These are phyloP conservation scores for Chrysopogon serrulatus DNA, from an alignment of 176 grass and related monocot species.

Conservation along the genomic window DNA sequence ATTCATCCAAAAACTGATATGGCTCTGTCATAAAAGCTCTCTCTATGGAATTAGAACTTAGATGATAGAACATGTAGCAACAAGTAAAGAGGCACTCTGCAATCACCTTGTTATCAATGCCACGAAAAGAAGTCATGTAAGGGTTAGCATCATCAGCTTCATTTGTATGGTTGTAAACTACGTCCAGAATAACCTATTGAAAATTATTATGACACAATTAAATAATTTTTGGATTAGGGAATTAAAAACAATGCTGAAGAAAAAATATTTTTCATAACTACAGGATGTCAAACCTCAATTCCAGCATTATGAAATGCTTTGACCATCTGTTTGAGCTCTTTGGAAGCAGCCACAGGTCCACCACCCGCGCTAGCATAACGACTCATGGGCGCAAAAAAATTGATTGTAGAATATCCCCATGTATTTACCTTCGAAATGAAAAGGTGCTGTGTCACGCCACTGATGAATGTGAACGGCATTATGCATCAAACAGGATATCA, in stretches of 20 bases:
- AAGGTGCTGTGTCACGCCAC: constrained; percentile 17
- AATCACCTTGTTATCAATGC: constrained; percentile 89
- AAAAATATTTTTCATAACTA: not conserved
- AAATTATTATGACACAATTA: constrained; percentile 5
- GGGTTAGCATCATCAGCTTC: constrained; percentile 83
- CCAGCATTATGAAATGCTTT: constrained; percentile 95
- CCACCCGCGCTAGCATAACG: constrained; percentile 97
- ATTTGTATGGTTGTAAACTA: constrained; percentile 99
- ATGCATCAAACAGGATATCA: not conserved
- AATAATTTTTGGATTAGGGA: not conserved
- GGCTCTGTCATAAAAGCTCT: not conserved
- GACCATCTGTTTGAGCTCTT: constrained; percentile 92
- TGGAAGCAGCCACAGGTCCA: constrained; percentile 80
- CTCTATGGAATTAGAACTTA: not conserved
- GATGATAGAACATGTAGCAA: not conserved
- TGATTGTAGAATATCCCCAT: constrained; percentile 98
- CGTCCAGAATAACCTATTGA: constrained; percentile 89
- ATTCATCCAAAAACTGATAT: not conserved
- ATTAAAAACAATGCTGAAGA: not conserved
- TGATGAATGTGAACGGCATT: not conserved
- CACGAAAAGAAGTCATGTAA: constrained; percentile 91
- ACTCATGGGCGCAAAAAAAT: constrained; percentile 99
- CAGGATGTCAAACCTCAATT: constrained; percentile 58
- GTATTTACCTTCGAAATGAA: constrained; percentile 79
- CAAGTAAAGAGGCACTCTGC: not conserved